A percentile compares a stretch with the other conserved stretches of the same genome.
Evolutionary conservation across 331 rosid genomes (phyloP).

Genomic region (Malus hybrid): DNA sequence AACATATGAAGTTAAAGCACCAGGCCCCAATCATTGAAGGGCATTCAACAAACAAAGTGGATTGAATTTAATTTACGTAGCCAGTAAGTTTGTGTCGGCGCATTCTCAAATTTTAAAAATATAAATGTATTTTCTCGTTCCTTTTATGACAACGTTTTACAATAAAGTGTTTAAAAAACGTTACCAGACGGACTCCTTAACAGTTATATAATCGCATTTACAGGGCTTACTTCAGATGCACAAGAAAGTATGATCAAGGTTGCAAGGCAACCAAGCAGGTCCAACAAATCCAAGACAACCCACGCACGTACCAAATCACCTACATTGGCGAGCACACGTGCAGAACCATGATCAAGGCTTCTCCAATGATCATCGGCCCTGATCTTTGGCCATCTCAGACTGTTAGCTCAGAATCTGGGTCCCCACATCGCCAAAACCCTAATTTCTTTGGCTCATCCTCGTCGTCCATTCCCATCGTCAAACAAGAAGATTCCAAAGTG

Average conservation of each 20-base stretch:
- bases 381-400: slow-evolving; percentile 15
- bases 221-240: slow-evolving; percentile 82
- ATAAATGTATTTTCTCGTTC: neutral
- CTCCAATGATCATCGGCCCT: slow-evolving; percentile 30
- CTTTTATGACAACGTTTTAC: neutral
- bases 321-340: slow-evolving; percentile 82
- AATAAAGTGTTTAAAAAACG: neutral
- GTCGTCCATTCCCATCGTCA: neutral
- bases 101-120: too few relatives aligned
- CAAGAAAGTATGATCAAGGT: slow-evolving; percentile 53
- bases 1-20: neutral
- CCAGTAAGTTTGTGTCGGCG: neutral
- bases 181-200: neutral
- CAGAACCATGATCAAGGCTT: slow-evolving; percentile 22
- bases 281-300: slow-evolving; percentile 40
- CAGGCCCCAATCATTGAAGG: neutral
- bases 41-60: neutral
- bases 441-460: neutral
- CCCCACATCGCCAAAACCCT: neutral
- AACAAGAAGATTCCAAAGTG: slow-evolving; percentile 21
- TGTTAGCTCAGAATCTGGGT: slow-evolving; percentile 4
- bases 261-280: slow-evolving; percentile 68
- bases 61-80: neutral
- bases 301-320: slow-evolving; percentile 37
- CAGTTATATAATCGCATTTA: neutral